Evolutionary conservation across 2,329 filamentous ascomycete genomes (phyloP), one percentile per base, ranked within the genome.

Genomic region (Trichoderma breve): DNA sequence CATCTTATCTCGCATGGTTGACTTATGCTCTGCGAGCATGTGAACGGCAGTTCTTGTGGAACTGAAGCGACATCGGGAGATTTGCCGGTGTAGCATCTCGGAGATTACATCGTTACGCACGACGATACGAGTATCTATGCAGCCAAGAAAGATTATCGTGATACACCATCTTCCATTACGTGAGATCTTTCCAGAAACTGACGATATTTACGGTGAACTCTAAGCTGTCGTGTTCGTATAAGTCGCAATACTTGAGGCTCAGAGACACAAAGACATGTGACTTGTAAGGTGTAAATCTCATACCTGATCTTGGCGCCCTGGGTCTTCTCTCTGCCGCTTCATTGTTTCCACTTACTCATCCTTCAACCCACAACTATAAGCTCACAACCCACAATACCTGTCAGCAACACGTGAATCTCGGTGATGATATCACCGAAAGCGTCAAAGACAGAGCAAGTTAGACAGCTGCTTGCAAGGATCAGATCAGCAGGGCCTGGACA

Each of bases 401-500:
- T n/a, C 32, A n/a, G 28, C 43, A 66, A 21, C 60, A 62, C 39
- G 21, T 32, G 36, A 64, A 67, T 39, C 24, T 39, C 15, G 5
- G 26, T 12, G 30, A 32, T 11, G 5, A 18, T 15, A 6, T 34
- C 30, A 34, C 12, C 47, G 21, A 34, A 32, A 34, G 1, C 14
- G 7, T 51, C 9, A n/a, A 4, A 36, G 14, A n/a, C n/a, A n/a
- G n/a, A n/a, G 14, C 0, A 63, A 30, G 14, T 15, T 0, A 47
- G 43, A 61, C 28, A 62, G 39, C 30, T 55, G 47, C 43, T 30
- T 32, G 9, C 39, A 62, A 36, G 36, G 39, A 70, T 39, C 64
- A 39, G 64, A 57, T 68, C 55, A 57, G 51, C 68, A 71, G 30
- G 43, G 68, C 32, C 65, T 58, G 12, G 65, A 68, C 43, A 68